Percentiles rank a stretch among this genome's conserved stretches.
Evolutionary conservation across 2,329 filamentous ascomycete genomes (phyloP).

Genomic region (Xylaria sp.): DNA sequence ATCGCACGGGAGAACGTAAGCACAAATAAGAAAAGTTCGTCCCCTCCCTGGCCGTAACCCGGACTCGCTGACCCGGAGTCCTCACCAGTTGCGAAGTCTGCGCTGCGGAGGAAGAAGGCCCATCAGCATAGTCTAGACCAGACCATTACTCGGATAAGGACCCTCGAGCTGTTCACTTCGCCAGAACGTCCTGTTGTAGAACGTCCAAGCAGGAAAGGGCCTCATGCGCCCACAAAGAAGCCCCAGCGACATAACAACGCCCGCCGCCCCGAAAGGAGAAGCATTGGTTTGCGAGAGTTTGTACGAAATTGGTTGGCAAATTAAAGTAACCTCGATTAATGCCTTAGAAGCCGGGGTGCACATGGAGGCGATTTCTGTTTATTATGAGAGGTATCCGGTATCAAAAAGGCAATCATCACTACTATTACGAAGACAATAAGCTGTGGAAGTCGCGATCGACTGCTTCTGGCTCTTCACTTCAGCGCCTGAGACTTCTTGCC

Average conservation of each 20-base stretch:
- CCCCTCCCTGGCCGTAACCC: neutral
- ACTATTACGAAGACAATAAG: neutral
- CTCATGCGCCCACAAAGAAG: neutral
- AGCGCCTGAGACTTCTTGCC: neutral
- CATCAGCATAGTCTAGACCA: slow-evolving; percentile 93
- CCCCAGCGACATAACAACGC: neutral
- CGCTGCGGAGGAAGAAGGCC: slow-evolving; percentile 91
- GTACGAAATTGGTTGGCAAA: neutral
- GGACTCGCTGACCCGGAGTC: slow-evolving; percentile 35
- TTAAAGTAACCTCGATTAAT: neutral
- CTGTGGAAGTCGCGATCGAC: neutral
- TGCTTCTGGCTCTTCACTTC: neutral
- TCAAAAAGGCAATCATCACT: neutral
- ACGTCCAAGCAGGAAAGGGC: neutral
- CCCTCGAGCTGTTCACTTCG: slow-evolving; percentile 71
- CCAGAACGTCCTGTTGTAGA: neutral
- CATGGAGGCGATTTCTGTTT: neutral
- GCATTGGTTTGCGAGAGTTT: neutral
- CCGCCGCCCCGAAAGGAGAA: neutral
- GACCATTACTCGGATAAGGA: slow-evolving; percentile 87
- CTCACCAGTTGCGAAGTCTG: slow-evolving; percentile 82
- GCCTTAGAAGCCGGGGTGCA: neutral
- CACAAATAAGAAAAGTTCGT: slow-evolving; percentile 89
- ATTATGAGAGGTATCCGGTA: neutral
- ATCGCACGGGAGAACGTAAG: slow-evolving; percentile 88